phyloP scores from a whole-genome alignment of 2,329 filamentous ascomycete species.

The Tolypocladium nubicola region DNA sequence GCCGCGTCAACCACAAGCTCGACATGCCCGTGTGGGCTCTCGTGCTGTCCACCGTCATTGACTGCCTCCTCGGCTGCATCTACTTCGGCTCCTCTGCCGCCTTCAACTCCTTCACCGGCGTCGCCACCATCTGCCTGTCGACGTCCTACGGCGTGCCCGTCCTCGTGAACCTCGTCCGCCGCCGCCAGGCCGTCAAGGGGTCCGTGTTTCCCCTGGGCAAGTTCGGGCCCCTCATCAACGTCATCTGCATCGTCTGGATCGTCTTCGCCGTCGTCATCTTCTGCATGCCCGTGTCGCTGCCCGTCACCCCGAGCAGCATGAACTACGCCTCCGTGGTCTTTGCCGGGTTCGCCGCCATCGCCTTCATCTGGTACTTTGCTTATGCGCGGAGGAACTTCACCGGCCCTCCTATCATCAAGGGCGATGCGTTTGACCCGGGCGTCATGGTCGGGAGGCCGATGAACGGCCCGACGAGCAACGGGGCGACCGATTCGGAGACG shows the following conservation, averaged over 20 bases:
- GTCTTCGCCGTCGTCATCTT: slow-evolving; percentile 59
- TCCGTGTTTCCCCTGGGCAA: slow-evolving; percentile 59
- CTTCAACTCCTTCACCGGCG: slow-evolving; percentile 71
- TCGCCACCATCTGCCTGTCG: slow-evolving; percentile 68
- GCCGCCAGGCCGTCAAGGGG: slow-evolving; percentile 53
- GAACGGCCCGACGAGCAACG: not conserved
- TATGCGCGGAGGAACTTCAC: slow-evolving; percentile 54
- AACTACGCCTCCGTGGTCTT: slow-evolving; percentile 60
- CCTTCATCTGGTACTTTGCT: slow-evolving; percentile 51
- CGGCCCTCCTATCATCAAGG: slow-evolving; percentile 34
- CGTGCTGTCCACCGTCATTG: slow-evolving; percentile 55
- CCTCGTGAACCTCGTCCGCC: slow-evolving; percentile 56
- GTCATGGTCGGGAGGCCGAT: not conserved
- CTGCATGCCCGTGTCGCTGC: slow-evolving; percentile 59
- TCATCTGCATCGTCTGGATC: slow-evolving; percentile 61
- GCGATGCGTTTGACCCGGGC: not conserved
- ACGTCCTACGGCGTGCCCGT: slow-evolving; percentile 70
- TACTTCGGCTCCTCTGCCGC: slow-evolving; percentile 70
- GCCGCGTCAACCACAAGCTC: slow-evolving; percentile 50
- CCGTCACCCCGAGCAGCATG: slow-evolving; percentile 46
- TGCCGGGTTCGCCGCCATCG: slow-evolving; percentile 49
- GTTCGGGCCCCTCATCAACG: slow-evolving; percentile 59
- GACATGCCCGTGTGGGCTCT: slow-evolving; percentile 63
- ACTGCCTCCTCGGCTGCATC: slow-evolving; percentile 64
- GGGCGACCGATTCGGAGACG: slow-evolving; percentile 1